phyloP scores from a whole-genome alignment of 331 rosid species.

The Arachis monticola region DNA sequence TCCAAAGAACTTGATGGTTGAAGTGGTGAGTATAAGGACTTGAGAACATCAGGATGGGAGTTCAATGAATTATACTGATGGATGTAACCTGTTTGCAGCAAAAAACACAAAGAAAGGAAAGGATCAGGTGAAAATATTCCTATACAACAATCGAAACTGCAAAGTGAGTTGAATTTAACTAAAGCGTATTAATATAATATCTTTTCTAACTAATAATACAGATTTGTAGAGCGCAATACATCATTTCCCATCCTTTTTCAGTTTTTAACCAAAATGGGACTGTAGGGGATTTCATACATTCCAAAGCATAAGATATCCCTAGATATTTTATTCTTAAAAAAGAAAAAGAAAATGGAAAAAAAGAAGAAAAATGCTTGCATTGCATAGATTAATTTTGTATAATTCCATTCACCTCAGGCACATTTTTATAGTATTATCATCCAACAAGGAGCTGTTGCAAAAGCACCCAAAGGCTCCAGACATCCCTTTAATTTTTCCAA shows the following conservation, averaged over 20 bases:
- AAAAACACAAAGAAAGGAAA: constrained; percentile 25
- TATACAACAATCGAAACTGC: neutral
- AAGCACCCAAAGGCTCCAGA: constrained; percentile 23
- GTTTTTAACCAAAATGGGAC: constrained; percentile 6
- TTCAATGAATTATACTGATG: constrained; percentile 92
- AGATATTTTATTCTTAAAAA: neutral
- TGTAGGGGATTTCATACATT: neutral
- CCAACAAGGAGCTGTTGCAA: neutral
- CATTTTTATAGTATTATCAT: constrained; percentile 6
- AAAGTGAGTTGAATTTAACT: constrained; percentile 30
- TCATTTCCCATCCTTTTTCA: neutral
- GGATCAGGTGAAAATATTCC: constrained; percentile 16
- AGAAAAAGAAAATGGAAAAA: neutral
- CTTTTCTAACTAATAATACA: constrained; percentile 2
- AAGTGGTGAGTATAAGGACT: constrained; percentile 95
- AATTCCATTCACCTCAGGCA: neutral
- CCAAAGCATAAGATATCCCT: neutral
- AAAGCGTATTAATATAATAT: constrained; percentile 3
- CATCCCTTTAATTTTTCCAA: constrained; percentile 11
- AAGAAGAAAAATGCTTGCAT: too few relatives aligned
- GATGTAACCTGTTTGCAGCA: constrained; percentile 70
- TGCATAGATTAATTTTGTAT: neutral
- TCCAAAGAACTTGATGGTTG: constrained; percentile 96
- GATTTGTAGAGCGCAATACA: constrained; percentile 24
- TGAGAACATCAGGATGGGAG: constrained; percentile 95